Conservation (phyloP, 768 basidiomycete species). For the Kwoniella heveanensis region DNA sequence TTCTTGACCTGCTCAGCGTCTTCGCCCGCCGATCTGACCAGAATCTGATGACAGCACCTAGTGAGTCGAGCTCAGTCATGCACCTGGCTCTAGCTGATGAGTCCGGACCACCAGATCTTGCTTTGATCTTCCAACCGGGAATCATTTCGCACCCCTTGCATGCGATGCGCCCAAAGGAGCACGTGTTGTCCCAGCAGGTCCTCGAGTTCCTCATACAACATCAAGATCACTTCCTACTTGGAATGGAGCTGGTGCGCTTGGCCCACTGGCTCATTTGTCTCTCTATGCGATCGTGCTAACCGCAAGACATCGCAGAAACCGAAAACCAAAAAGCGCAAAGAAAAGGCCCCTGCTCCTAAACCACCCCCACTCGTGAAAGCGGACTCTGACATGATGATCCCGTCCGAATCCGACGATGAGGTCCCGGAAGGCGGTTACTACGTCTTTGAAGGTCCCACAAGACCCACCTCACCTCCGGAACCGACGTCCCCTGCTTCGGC, state of each 20-base stretch:
- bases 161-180: conserved; percentile 81
- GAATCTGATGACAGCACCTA: conserved; percentile 94
- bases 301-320: conserved; percentile 6
- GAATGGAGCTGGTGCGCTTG: conserved; percentile 48
- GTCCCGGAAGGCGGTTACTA: conserved; percentile 52
- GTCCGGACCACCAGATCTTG: no score
- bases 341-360: conserved; percentile 13
- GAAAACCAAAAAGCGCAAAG: conserved; percentile 30
- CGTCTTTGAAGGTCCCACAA: conserved; percentile 35
- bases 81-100: no score
- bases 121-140: conserved; percentile 95
- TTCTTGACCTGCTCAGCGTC: conserved; percentile 91
- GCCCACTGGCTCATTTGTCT: conserved; percentile 14
- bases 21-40: conserved; percentile 87
- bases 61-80: conserved; percentile 67
- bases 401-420: conserved; percentile 56
- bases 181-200: conserved; percentile 82
- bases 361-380: conserved; percentile 43
- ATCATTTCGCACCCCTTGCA: conserved; percentile 85
- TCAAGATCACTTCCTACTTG: conserved; percentile 92
- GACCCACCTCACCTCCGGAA: conserved; percentile 8
- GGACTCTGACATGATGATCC: conserved; percentile 50
- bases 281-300: background rate
- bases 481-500: conserved; percentile 10
- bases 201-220: conserved; percentile 95